Conservation (phyloP, 2,329 filamentous ascomycete genomes). For the Albophoma yamanashiensis region DNA sequence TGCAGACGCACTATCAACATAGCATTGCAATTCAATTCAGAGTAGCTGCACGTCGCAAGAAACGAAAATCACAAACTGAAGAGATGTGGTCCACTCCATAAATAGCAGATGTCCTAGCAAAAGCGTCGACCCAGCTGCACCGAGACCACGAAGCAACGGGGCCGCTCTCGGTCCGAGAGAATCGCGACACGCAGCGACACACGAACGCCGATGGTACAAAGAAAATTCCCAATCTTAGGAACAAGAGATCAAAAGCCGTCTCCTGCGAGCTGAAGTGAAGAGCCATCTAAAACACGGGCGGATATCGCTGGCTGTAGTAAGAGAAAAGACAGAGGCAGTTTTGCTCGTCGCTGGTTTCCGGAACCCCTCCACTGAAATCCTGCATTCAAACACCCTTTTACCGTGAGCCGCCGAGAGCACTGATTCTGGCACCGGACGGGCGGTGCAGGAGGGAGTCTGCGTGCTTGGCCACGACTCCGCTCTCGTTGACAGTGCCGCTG, state of each 20-base stretch:
- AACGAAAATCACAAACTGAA: not conserved
- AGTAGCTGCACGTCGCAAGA: not conserved
- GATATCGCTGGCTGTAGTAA: not conserved
- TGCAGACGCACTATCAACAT: too few relatives aligned
- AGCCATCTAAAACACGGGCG: not conserved
- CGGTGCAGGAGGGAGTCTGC: conserved; percentile 45
- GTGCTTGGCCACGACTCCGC: conserved; percentile 44
- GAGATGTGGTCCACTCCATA: not conserved
- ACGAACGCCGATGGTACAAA: conserved; percentile 12
- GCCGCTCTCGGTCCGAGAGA: not conserved
- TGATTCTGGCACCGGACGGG: conserved; percentile 53
- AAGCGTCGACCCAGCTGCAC: not conserved
- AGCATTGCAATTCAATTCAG: not conserved
- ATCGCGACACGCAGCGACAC: conserved; percentile 8
- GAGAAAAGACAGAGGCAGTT: not conserved
- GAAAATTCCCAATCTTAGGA: too few relatives aligned
- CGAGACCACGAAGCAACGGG: not conserved
- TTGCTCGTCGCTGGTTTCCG: not conserved
- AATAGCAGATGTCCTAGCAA: not conserved
- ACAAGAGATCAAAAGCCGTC: not conserved
- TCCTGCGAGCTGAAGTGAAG: not conserved
- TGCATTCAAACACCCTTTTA: conserved; percentile 13
- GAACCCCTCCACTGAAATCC: too few relatives aligned
- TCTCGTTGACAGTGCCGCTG: conserved; percentile 37
- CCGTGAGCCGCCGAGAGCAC: conserved; percentile 46